These are phyloP conservation scores for Penicillium goetzii DNA, from an alignment of 495 filamentous ascomycete species.

Conservation along the genomic window DNA sequence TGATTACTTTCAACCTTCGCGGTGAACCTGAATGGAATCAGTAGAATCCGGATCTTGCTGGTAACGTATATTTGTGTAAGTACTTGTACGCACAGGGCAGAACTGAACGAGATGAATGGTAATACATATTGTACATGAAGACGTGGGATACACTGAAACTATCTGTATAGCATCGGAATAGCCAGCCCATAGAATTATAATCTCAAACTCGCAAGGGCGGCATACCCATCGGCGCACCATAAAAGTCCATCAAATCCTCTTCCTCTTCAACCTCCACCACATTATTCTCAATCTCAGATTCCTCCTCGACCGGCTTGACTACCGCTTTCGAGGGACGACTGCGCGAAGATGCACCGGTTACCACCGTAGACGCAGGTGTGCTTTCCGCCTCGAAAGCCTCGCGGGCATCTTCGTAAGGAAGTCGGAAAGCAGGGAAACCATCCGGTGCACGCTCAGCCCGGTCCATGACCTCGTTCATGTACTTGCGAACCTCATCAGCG, in stretches of 20 bases:
- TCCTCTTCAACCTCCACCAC: slow-evolving; percentile 39
- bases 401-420: slow-evolving; percentile 53
- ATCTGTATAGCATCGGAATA: not conserved
- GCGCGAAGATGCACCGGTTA: slow-evolving; percentile 25
- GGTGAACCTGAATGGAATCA: not conserved
- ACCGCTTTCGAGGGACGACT: slow-evolving; percentile 32
- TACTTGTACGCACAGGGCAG: not conserved
- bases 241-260: slow-evolving; percentile 49
- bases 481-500: slow-evolving; percentile 73
- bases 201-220: slow-evolving; percentile 35
- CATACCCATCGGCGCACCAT: slow-evolving; percentile 44
- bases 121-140: not conserved
- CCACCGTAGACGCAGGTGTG: slow-evolving; percentile 29
- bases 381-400: slow-evolving; percentile 36
- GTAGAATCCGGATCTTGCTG: not conserved
- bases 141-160: not conserved
- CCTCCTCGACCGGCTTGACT: slow-evolving; percentile 35
- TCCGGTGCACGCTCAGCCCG: slow-evolving; percentile 71
- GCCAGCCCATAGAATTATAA: too few relatives aligned
- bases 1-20: not conserved
- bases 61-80: not conserved
- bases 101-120: not conserved
- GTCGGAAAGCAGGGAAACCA: slow-evolving; percentile 65
- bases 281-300: slow-evolving; percentile 42
- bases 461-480: slow-evolving; percentile 85